phyloP scores from a whole-genome alignment of 2,329 filamentous ascomycete species.

The Exophiala calicioides region DNA sequence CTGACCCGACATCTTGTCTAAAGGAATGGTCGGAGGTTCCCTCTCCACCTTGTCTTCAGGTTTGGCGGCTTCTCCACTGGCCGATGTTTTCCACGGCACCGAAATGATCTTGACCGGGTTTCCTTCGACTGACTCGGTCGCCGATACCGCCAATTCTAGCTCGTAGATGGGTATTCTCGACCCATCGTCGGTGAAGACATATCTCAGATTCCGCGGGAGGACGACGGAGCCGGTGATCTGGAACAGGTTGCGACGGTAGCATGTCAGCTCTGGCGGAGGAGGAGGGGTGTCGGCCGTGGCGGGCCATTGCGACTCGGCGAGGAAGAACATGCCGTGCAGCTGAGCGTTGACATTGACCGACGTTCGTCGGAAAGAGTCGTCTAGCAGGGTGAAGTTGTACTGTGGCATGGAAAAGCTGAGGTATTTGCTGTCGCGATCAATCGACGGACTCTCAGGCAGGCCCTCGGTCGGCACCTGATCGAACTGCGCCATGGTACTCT shows the following conservation, averaged over 20 bases:
- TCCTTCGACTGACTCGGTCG: conserved; percentile 91
- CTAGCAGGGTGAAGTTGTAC: conserved; percentile 61
- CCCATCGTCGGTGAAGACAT: conserved; percentile 78
- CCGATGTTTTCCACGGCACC: conserved; percentile 96
- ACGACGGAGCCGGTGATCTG: conserved; percentile 91
- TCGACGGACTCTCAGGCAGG: conserved; percentile 55
- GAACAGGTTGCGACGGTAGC: conserved; percentile 93
- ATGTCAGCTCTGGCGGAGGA: conserved; percentile 76
- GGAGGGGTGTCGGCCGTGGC: conserved; percentile 55
- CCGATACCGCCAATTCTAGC: conserved; percentile 85
- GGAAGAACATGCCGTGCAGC: conserved; percentile 69
- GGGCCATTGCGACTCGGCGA: conserved; percentile 65
- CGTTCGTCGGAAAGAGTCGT: conserved; percentile 59
- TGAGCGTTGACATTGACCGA: conserved; percentile 62
- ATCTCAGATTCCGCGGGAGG: conserved; percentile 73
- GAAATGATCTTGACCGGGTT: conserved; percentile 92
- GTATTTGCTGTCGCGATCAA: conserved; percentile 68
- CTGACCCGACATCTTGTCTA: conserved; percentile 66
- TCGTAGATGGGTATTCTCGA: conserved; percentile 79
- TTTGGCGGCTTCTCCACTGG: conserved; percentile 61
- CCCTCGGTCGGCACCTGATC: conserved; percentile 47
- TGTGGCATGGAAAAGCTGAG: conserved; percentile 70
- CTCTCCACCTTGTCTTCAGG: conserved; percentile 70
- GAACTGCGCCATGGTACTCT: conserved; percentile 47
- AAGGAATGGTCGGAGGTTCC: conserved; percentile 78